These are phyloP conservation scores for Monoraphidium neglectum DNA, from an alignment of 139 green algal species.

Conservation along the genomic window DNA sequence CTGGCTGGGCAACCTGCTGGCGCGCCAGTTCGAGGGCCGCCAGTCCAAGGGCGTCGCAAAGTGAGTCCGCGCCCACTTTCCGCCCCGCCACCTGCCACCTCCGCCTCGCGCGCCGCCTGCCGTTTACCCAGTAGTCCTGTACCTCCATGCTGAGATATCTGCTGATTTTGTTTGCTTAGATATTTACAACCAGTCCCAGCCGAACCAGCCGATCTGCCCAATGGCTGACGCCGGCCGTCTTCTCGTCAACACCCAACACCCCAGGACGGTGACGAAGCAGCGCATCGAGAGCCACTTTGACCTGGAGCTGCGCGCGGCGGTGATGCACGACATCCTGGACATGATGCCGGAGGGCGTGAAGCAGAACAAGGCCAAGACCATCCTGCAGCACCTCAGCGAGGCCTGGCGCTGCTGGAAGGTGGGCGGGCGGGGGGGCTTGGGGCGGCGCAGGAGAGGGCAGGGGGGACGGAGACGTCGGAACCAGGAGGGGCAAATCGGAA, in stretches of 20 bases:
- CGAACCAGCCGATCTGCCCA: too few relatives aligned
- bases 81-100: too few relatives aligned
- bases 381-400: conserved; percentile 99
- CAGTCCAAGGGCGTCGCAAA: conserved; percentile 78
- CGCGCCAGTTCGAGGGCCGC: conserved; percentile 98
- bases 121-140: too few relatives aligned
- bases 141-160: too few relatives aligned
- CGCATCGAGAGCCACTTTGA: conserved; percentile 99
- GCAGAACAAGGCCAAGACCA: conserved; percentile 86
- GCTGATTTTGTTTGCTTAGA: too few relatives aligned
- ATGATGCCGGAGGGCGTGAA: conserved; percentile 97
- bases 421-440: neutral
- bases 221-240: too few relatives aligned
- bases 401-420: conserved; percentile 93
- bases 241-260: too few relatives aligned
- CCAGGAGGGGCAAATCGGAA: too few relatives aligned
- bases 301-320: conserved; percentile 95
- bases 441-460: neutral
- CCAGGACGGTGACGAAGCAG: conserved; percentile 99
- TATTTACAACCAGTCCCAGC: too few relatives aligned
- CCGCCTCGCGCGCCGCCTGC: too few relatives aligned
- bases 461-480: too few relatives aligned
- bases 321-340: conserved; percentile 99
- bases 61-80: too few relatives aligned
- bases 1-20: conserved; percentile 99